Percentiles rank a stretch among this genome's conserved stretches.
These are phyloP conservation scores for Erythrophleum fordii DNA, from an alignment of 306 rosid genomes.

Conservation along the genomic window DNA sequence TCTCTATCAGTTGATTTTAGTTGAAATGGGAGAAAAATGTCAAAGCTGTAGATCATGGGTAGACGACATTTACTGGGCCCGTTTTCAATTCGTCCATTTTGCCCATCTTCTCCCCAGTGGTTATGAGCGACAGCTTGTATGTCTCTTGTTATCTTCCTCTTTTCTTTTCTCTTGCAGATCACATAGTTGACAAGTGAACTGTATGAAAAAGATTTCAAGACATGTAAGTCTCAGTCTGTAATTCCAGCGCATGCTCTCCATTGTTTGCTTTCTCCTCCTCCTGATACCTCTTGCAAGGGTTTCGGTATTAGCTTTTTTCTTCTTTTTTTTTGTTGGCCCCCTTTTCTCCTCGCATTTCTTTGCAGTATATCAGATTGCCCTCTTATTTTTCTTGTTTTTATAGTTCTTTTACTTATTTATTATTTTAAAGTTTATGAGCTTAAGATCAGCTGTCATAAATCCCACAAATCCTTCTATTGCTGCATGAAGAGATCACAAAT, in stretches of 20 bases:
- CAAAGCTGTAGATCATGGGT: conserved; percentile 52
- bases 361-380: background rate
- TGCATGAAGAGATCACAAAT: background rate
- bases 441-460: background rate
- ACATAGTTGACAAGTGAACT: background rate
- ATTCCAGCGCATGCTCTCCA: background rate
- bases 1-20: background rate
- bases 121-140: conserved; percentile 59
- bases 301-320: background rate
- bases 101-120: conserved; percentile 50
- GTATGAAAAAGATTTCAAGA: background rate
- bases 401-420: background rate
- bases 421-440: background rate
- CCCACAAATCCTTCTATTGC: background rate
- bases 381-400: background rate
- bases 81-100: conserved; percentile 59
- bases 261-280: background rate
- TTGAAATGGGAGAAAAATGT: conserved; percentile 44
- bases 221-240: background rate
- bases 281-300: background rate
- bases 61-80: conserved; percentile 69
- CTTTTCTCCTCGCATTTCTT: background rate
- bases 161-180: conserved; percentile 1
- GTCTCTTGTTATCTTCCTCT: background rate
- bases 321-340: background rate